Evolutionary conservation across 1,284 basidiomycete species (phyloP).

Genomic region (Trichosporon sp.): DNA sequence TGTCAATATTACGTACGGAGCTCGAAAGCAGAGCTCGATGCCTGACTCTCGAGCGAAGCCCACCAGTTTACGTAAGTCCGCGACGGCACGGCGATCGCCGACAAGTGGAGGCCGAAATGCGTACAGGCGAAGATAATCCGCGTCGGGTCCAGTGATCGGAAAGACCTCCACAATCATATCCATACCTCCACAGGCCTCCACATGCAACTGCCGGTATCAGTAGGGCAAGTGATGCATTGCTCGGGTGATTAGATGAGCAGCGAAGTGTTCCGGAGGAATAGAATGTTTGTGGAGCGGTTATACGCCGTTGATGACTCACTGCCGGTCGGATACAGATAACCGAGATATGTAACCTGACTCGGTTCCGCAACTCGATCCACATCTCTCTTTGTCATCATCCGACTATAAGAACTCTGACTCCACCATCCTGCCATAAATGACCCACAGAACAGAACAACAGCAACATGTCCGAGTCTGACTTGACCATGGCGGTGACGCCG

Average conservation of each 20-base stretch:
- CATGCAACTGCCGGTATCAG: background rate
- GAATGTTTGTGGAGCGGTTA: background rate
- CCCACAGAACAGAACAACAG: too few relatives aligned
- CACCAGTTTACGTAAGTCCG: background rate
- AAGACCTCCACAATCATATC: background rate
- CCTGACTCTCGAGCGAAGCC: background rate
- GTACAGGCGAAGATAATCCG: background rate
- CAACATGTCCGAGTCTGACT: slow-evolving; percentile 12
- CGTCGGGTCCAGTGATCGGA: background rate
- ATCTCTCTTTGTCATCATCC: background rate
- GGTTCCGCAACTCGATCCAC: slow-evolving; percentile 1
- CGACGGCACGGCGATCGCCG: slow-evolving; percentile 10
- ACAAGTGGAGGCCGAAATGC: slow-evolving; percentile 10
- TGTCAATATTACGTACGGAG: too few relatives aligned
- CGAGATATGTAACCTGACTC: slow-evolving; percentile 14
- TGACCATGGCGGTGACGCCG: background rate
- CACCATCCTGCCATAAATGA: background rate
- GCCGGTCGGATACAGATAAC: slow-evolving; percentile 8
- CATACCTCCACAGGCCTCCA: background rate
- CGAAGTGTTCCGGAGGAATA: background rate
- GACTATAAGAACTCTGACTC: background rate
- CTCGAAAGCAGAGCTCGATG: background rate
- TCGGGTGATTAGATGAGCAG: background rate
- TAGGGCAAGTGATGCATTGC: background rate
- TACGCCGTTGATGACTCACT: background rate